Base-by-base conservation (phyloP, 2,329 filamentous ascomycete genomes). In the Aspergillus fumigatus region DNA sequence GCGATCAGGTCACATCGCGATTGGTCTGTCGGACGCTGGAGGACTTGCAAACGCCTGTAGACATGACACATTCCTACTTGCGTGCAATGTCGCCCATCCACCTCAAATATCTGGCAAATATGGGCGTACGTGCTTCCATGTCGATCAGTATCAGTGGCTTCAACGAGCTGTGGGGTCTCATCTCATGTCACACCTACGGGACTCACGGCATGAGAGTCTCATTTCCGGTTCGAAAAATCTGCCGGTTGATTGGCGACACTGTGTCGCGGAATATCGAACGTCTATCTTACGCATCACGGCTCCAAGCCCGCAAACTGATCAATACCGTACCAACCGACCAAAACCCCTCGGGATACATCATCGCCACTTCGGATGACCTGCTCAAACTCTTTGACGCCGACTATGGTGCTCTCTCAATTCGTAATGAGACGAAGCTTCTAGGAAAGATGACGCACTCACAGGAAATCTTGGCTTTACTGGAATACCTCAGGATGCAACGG, bases 101-200 rank as follows among this genome's bases (percentile, higher is more conserved):
- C 45, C 73, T 96, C 54, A 95, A 95, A 67, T 96, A 96, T 65
- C 79, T 96, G 3, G 82, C 78, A 5, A 92, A 96, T 68, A 96
- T 96, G 92, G 88, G 87, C 7, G 91, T 96, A 0, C 85, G 91
- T n/a, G 90, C 90, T 0, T 96, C 90, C 61, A 96, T 96, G 91
- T 96, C 91, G 0, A 92, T 96, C 59, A 95, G 91, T 1, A 89
- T 96, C 67, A 94, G 91, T 61, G 89, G 89, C 0, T 94, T 95
- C 65, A 81, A 84, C 63, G 88, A 95, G 64, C 76, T 96, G 0
- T 96, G 92, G 92, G 92, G 92, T 0, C 76, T 96, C 27, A 91
- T 96, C 43, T 86, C 90, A 1, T 96, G 91, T 59, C 92, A 96
- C 68, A 84, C 88, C 0, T 96, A 96, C 65, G 91, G 93, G 62